A percentile compares a stretch with the other conserved stretches of the same genome.
Conservation (phyloP, 163 green algal genomes). For the Prototheca stagnorum region DNA sequence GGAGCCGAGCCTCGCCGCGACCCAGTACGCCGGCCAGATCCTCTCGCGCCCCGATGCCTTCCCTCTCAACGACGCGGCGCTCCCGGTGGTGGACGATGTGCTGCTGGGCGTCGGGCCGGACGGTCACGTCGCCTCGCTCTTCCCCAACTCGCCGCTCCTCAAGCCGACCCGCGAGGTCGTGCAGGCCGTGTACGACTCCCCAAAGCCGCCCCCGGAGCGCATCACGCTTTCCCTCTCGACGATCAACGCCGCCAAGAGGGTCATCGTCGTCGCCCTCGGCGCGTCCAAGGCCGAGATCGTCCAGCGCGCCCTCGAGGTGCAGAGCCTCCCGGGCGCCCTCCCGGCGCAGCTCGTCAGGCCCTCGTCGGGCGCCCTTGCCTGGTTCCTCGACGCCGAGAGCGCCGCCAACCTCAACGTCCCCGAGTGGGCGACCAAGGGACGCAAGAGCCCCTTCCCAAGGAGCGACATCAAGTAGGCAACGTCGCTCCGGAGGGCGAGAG, state of each 20-base stretch:
- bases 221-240: constrained; percentile 81
- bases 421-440: constrained; percentile 37
- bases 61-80: constrained; percentile 31
- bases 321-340: constrained; percentile 71
- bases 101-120: constrained; percentile 78
- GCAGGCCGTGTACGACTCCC: constrained; percentile 60
- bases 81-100: constrained; percentile 71
- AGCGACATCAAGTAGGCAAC: constrained; percentile 21
- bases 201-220: constrained; percentile 75
- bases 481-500: too few species aligned
- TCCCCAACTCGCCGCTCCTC: constrained; percentile 62
- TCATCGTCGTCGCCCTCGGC: constrained; percentile 54
- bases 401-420: constrained; percentile 39
- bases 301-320: constrained; percentile 73
- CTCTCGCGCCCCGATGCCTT: constrained; percentile 27
- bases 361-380: constrained; percentile 33
- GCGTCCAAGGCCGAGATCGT: constrained; percentile 74
- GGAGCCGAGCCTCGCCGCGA: constrained; percentile 48
- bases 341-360: constrained; percentile 77
- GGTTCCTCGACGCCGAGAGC: constrained; percentile 61
- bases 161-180: constrained; percentile 22
- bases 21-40: constrained; percentile 56
- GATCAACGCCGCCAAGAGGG: constrained; percentile 62
- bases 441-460: constrained; percentile 37
- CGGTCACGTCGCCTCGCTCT: constrained; percentile 82